Conservation (phyloP, 768 basidiomycete genomes). For the Lentinula sp. region DNA sequence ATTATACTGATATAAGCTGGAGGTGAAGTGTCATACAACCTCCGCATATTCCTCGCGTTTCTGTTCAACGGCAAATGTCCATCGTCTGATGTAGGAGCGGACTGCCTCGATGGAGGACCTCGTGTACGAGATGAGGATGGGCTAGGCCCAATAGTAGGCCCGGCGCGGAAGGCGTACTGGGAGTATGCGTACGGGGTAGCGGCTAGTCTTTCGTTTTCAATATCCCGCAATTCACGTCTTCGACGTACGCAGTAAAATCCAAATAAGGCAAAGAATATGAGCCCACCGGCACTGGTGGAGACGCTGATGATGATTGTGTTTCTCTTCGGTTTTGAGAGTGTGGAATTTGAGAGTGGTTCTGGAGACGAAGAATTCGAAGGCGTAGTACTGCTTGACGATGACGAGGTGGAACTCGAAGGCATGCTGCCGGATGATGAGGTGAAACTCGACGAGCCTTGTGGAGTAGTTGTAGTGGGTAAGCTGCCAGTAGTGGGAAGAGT, state of each 20-base stretch:
- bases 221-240: not conserved
- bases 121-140: not conserved
- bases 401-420: not conserved
- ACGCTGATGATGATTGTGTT: not conserved
- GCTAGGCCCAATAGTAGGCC: not conserved
- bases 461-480: too few species aligned
- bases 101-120: not conserved
- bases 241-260: not conserved
- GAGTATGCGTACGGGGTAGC: not conserved
- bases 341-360: not conserved
- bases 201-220: not conserved
- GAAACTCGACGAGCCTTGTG: not conserved
- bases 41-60: not conserved
- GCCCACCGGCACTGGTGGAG: not conserved
- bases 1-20: not conserved
- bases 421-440: not conserved
- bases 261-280: not conserved
- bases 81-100: not conserved
- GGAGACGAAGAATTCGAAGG: not conserved
- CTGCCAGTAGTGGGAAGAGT: too few species aligned
- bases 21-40: not conserved
- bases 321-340: not conserved
- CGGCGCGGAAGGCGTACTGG: not conserved
- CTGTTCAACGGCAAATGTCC: not conserved
- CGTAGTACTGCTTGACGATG: not conserved